Conservation (phyloP, 768 basidiomycete species). For the Agrocybe praecox region DNA sequence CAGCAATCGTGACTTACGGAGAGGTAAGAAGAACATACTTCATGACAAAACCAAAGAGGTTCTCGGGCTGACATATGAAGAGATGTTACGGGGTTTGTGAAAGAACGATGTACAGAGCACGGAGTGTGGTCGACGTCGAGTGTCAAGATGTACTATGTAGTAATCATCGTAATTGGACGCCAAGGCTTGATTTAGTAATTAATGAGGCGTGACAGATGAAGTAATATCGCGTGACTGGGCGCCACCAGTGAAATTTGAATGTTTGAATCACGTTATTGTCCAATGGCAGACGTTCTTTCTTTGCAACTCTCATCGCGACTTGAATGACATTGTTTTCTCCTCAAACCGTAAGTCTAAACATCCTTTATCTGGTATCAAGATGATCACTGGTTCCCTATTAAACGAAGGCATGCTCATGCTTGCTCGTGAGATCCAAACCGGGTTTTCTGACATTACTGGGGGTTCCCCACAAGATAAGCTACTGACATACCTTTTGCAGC, state of each 20-base stretch:
- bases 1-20: slow-evolving; percentile 9
- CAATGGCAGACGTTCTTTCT: too few species aligned
- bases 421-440: slow-evolving; percentile 44
- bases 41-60: slow-evolving; percentile 80
- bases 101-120: not conserved
- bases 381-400: slow-evolving; percentile 69
- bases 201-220: slow-evolving; percentile 6
- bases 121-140: not conserved
- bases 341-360: slow-evolving; percentile 21
- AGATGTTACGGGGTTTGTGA: slow-evolving; percentile 12
- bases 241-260: too few species aligned
- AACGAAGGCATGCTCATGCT: slow-evolving; percentile 37
- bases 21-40: slow-evolving; percentile 41
- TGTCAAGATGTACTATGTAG: not conserved
- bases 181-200: slow-evolving; percentile 9
- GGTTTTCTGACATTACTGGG: slow-evolving; percentile 41
- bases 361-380: slow-evolving; percentile 26
- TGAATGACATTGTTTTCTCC: too few species aligned
- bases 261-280: too few species aligned
- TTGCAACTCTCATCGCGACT: too few species aligned
- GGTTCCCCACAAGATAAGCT: not conserved
- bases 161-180: not conserved
- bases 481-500: not conserved
- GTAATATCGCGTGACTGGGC: slow-evolving; percentile 16
- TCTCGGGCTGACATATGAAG: slow-evolving; percentile 66